Evolutionary conservation across 805 yeast species (phyloP).

Genomic region (Metschnikowia orientalis): DNA sequence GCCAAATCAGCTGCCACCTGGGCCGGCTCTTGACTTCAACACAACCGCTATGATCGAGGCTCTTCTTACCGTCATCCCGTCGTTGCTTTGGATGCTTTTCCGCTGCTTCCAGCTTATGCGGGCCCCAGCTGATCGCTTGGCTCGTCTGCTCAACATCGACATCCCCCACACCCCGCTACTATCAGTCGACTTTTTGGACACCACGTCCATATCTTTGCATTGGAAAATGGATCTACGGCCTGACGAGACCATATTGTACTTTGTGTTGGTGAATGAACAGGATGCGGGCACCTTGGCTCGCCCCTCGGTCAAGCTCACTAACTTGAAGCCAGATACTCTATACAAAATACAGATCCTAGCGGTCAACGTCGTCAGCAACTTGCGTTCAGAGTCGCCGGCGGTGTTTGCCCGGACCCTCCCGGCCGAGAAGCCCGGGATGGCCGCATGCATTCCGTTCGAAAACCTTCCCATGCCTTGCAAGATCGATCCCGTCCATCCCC

Average conservation of each 20-base stretch:
- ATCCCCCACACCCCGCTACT: slow-evolving; percentile 54
- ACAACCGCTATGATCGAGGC: slow-evolving; percentile 30
- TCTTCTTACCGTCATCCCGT: slow-evolving; percentile 30
- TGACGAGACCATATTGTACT: slow-evolving; percentile 27
- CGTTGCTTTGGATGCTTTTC: slow-evolving; percentile 38
- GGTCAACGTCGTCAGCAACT: slow-evolving; percentile 32
- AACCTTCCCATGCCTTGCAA: too few species aligned
- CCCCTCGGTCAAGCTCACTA: slow-evolving; percentile 32
- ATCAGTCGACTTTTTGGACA: slow-evolving; percentile 51
- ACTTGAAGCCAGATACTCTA: slow-evolving; percentile 23
- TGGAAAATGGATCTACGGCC: slow-evolving; percentile 33
- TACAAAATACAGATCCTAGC: slow-evolving; percentile 38
- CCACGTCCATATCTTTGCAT: slow-evolving; percentile 44
- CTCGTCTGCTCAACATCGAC: slow-evolving; percentile 44
- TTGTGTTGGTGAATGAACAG: slow-evolving; percentile 30
- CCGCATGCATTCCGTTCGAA: too few species aligned
- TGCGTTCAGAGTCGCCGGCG: slow-evolving; percentile 30
- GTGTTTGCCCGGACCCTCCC: slow-evolving; percentile 35
- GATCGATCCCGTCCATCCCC: too few species aligned
- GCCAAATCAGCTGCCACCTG: neutral
- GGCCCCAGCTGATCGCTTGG: slow-evolving; percentile 46
- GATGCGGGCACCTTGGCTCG: slow-evolving; percentile 36
- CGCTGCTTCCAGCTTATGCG: slow-evolving; percentile 33
- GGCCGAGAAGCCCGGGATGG: too few species aligned
- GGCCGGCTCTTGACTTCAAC: neutral